phyloP scores from a whole-genome alignment of 805 yeast species.

The Yarrowia osloensis region DNA sequence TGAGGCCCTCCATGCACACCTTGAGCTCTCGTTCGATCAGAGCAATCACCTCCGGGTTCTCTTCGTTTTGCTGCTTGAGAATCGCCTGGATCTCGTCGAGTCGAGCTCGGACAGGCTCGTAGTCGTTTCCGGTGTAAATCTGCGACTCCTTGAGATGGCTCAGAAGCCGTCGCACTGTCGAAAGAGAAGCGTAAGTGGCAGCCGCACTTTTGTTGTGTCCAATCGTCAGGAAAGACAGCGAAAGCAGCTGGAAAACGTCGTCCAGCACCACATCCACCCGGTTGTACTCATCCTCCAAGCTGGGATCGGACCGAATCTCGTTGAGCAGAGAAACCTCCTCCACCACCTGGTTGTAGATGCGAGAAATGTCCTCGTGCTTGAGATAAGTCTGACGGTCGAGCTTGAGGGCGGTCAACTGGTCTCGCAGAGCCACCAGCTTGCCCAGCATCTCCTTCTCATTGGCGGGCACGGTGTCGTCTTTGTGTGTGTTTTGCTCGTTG shows the following conservation, averaged over 20 bases:
- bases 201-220: conserved; percentile 91
- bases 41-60: conserved; percentile 58
- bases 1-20: conserved; percentile 60
- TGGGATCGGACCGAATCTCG: conserved; percentile 41
- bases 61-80: conserved; percentile 49
- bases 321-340: conserved; percentile 41
- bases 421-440: conserved; percentile 39
- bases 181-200: conserved; percentile 85
- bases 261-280: conserved; percentile 74
- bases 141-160: conserved; percentile 80
- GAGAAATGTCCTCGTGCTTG: conserved; percentile 41
- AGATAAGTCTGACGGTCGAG: conserved; percentile 43
- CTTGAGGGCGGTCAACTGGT: conserved; percentile 40
- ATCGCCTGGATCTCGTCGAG: conserved; percentile 68
- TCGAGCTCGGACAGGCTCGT: conserved; percentile 73
- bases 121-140: conserved; percentile 81
- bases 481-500: not conserved
- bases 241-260: conserved; percentile 84
- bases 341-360: conserved; percentile 39
- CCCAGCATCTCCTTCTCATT: conserved; percentile 41
- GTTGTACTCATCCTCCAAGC: conserved; percentile 40
- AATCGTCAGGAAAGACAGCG: conserved; percentile 85
- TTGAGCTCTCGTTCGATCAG: conserved; percentile 66
- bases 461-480: conserved; percentile 35
- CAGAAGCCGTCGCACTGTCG: conserved; percentile 81